Conservation (phyloP, 2,329 filamentous ascomycete genomes). For the Colletotrichum godetiae region DNA sequence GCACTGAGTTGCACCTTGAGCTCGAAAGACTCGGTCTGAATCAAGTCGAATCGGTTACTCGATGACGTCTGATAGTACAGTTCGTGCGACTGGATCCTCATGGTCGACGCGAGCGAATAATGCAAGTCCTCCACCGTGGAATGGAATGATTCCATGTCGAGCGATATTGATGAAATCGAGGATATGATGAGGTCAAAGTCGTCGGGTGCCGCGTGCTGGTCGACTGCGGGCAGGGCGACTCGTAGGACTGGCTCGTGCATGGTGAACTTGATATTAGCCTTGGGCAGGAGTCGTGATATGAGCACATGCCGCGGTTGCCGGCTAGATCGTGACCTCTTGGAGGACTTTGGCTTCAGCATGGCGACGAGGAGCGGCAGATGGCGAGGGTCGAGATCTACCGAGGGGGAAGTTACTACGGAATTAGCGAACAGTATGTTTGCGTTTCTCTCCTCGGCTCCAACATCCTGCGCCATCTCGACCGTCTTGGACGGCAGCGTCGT, state of each 20-base stretch:
- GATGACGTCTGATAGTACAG: conserved; percentile 94
- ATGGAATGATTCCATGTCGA: conserved; percentile 97
- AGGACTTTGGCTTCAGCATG: conserved; percentile 70
- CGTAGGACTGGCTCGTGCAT: conserved; percentile 96
- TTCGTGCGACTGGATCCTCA: conserved; percentile 86
- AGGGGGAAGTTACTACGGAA: conserved; percentile 94
- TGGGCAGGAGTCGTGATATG: conserved; percentile 91
- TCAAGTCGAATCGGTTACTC: conserved; percentile 84
- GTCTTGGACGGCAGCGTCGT: conserved; percentile 96
- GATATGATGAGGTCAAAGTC: conserved; percentile 97
- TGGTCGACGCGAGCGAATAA: conserved; percentile 85
- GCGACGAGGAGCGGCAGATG: conserved; percentile 89
- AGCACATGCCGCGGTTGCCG: conserved; percentile 68
- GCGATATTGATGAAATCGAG: conserved; percentile 90
- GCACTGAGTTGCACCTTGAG: conserved; percentile 87
- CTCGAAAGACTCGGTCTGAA: conserved; percentile 89
- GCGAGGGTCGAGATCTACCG: conserved; percentile 90
- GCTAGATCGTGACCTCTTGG: conserved; percentile 41
- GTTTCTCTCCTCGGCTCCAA: conserved; percentile 85
- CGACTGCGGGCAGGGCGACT: conserved; percentile 85
- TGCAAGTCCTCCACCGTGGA: conserved; percentile 84
- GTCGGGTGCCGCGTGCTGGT: conserved; percentile 71
- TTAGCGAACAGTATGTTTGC: conserved; percentile 97
- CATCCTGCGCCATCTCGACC: conserved; percentile 80
- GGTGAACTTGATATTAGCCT: conserved; percentile 93